phyloP scores from a whole-genome alignment of 73 alveolate genomes.

The Blepharisma stoltei region DNA sequence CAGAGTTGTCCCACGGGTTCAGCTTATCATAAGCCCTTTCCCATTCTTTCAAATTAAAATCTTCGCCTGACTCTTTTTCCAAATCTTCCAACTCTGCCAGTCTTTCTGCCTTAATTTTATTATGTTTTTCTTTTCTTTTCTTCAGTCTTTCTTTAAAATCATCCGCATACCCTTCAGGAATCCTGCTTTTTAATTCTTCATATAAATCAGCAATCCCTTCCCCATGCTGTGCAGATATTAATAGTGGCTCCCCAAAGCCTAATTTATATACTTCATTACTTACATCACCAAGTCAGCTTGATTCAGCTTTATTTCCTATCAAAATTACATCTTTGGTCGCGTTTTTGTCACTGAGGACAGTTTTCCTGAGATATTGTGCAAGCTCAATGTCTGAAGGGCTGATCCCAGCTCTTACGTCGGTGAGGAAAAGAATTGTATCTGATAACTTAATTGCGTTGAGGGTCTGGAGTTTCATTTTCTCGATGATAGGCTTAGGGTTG shows the following conservation, averaged over 20 bases:
- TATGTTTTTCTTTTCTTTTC: constrained; percentile 56
- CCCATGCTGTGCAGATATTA: constrained; percentile 83
- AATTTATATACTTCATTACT: constrained; percentile 50
- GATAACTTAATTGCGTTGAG: constrained; percentile 70
- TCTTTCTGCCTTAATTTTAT: constrained; percentile 36
- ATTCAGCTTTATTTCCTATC: constrained; percentile 39
- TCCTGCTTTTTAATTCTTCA: constrained; percentile 39
- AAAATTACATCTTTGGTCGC: constrained; percentile 33
- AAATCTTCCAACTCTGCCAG: constrained; percentile 58
- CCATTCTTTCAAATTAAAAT: constrained; percentile 44
- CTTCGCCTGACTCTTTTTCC: constrained; percentile 42
- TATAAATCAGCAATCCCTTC: constrained; percentile 75
- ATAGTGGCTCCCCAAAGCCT: constrained; percentile 76
- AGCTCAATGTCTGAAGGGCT: constrained; percentile 59
- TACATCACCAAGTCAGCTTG: constrained; percentile 31
- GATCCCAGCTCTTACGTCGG: constrained; percentile 75
- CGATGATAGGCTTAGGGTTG: constrained; percentile 28
- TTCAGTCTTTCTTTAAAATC: constrained; percentile 44
- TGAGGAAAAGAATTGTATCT: constrained; percentile 66
- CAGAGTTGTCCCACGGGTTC: constrained; percentile 79
- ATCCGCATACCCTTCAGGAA: constrained; percentile 52
- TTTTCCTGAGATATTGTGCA: constrained; percentile 65
- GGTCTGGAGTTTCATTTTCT: constrained; percentile 54
- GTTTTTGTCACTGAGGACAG: constrained; percentile 19
- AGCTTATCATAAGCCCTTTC: constrained; percentile 64